Conservation (phyloP, 2,329 filamentous ascomycete genomes). For the Pyrenophora seminiperda region DNA sequence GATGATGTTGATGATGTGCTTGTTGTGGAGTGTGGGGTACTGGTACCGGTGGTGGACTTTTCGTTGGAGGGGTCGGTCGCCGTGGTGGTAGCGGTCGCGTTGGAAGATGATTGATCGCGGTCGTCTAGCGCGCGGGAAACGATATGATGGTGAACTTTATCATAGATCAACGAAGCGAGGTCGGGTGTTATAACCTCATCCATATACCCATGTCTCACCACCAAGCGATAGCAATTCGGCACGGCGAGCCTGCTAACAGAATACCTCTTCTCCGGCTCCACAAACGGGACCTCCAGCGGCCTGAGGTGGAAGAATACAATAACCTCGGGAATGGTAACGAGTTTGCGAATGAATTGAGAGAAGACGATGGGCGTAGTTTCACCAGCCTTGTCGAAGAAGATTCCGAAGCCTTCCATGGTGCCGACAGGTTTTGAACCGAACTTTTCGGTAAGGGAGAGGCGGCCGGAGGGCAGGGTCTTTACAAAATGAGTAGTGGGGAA, state of each 20-base stretch:
- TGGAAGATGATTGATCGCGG: constrained; percentile 23
- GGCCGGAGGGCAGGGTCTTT: constrained; percentile 38
- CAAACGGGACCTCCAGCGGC: constrained; percentile 61
- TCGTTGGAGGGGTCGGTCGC: neutral
- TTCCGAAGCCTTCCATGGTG: constrained; percentile 63
- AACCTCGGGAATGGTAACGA: constrained; percentile 69
- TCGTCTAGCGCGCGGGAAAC: constrained; percentile 37
- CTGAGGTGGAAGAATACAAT: constrained; percentile 77
- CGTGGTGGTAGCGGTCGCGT: constrained; percentile 4
- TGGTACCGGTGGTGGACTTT: constrained; percentile 8
- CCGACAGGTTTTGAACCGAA: constrained; percentile 44
- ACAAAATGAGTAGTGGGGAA: constrained; percentile 55
- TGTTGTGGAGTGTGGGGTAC: neutral
- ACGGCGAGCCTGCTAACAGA: constrained; percentile 55
- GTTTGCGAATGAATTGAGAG: constrained; percentile 73
- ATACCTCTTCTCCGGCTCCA: constrained; percentile 53
- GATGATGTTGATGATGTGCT: constrained; percentile 31
- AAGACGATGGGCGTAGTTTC: constrained; percentile 69
- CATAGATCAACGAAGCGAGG: constrained; percentile 60
- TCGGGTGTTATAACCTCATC: constrained; percentile 72
- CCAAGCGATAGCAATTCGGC: constrained; percentile 69
- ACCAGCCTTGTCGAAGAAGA: constrained; percentile 81
- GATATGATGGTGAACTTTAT: constrained; percentile 58
- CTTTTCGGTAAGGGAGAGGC: constrained; percentile 46
- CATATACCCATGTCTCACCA: constrained; percentile 73